These are phyloP conservation scores for Fomitopsis betulina DNA, from an alignment of 1,284 basidiomycete species.

Conservation along the genomic window DNA sequence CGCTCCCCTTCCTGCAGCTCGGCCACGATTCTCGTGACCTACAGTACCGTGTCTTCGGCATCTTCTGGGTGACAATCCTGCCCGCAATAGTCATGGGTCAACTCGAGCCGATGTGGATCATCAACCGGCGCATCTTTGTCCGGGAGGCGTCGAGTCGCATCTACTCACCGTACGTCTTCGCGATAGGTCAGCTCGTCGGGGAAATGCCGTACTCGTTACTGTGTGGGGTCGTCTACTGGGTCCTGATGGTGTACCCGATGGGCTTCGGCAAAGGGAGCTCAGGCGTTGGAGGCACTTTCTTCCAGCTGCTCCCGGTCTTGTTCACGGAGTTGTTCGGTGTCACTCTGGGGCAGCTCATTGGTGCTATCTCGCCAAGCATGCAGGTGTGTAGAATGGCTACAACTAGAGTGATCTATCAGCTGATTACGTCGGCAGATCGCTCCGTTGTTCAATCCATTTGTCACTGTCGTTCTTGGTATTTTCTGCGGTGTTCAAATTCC, in stretches of 20 bases:
- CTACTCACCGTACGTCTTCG: constrained; percentile 80
- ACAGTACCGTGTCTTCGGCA: constrained; percentile 82
- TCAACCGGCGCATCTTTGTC: constrained; percentile 70
- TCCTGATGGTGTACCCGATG: constrained; percentile 72
- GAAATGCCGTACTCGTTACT: constrained; percentile 79
- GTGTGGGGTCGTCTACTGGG: constrained; percentile 76
- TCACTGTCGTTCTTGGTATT: constrained; percentile 61
- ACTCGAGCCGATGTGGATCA: constrained; percentile 85
- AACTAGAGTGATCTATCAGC: neutral
- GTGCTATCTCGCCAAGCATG: constrained; percentile 70
- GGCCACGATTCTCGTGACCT: constrained; percentile 64
- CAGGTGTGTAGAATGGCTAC: constrained; percentile 32
- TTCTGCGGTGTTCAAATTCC: constrained; percentile 86
- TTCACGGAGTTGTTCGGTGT: constrained; percentile 78
- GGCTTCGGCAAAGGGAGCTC: constrained; percentile 64
- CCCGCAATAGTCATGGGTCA: constrained; percentile 78
- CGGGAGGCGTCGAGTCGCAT: constrained; percentile 74
- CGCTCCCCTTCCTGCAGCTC: constrained; percentile 82
- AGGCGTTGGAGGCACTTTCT: constrained; percentile 65
- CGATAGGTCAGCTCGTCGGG: constrained; percentile 76
- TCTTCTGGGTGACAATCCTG: constrained; percentile 68
- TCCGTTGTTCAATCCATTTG: constrained; percentile 78
- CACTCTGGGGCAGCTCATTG: constrained; percentile 71
- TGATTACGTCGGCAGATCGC: constrained; percentile 46
- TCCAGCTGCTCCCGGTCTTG: constrained; percentile 68